Evolutionary conservation across 331 rosid genomes (phyloP).

Genomic region (Rhamnella rubrinervis): DNA sequence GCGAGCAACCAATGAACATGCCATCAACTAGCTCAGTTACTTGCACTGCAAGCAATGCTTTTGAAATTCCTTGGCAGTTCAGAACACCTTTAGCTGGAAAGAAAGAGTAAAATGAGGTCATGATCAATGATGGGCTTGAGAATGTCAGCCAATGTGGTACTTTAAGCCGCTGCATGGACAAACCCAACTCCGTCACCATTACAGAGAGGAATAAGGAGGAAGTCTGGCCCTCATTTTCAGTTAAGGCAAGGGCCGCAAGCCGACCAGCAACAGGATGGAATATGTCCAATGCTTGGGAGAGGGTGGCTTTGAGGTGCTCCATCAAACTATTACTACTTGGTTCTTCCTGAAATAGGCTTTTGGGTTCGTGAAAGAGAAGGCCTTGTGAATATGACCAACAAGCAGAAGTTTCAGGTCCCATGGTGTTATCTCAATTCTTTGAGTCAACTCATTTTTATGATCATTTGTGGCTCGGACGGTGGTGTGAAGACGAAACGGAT

Average conservation of each 20-base stretch:
- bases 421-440: constrained; percentile 17
- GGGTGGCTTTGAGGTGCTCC: constrained; percentile 4
- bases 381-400: constrained; percentile 3
- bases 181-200: constrained; percentile 10
- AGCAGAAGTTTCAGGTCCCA: constrained; percentile 9
- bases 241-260: background rate
- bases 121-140: constrained; percentile 3
- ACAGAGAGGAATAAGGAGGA: constrained; percentile 11
- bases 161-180: constrained; percentile 11
- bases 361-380: constrained; percentile 10
- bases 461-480: background rate
- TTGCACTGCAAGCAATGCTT: constrained; percentile 38
- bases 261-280: constrained; percentile 31
- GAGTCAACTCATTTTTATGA: background rate
- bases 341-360: background rate
- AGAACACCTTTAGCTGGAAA: constrained; percentile 23
- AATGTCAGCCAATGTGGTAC: constrained; percentile 4
- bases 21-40: constrained; percentile 32
- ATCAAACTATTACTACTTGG: background rate
- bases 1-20: constrained; percentile 16
- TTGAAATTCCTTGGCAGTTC: constrained; percentile 32
- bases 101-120: constrained; percentile 6
- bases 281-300: constrained; percentile 3
- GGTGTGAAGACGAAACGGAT: constrained; percentile 2
- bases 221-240: constrained; percentile 13